Evolutionary conservation across 805 yeast genomes (phyloP).

Genomic region (Wickerhamiella hasegawae): DNA sequence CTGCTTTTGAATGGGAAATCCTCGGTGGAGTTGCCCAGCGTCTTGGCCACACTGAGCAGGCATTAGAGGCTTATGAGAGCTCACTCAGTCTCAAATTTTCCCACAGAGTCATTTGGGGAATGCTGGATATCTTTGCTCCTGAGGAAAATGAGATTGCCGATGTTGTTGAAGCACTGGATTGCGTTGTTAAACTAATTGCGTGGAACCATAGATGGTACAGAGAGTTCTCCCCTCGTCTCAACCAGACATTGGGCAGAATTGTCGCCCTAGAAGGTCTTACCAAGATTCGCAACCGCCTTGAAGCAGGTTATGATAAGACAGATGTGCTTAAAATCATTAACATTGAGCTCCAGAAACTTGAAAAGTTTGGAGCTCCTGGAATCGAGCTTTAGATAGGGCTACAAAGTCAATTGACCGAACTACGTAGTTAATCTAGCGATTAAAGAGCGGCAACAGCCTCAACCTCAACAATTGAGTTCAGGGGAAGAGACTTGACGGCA

Average conservation of each 20-base stretch:
- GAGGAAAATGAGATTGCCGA: slow-evolving; percentile 19
- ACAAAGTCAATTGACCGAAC: background rate
- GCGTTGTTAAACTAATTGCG: slow-evolving; percentile 65
- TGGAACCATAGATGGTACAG: slow-evolving; percentile 98
- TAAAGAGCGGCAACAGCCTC: slow-evolving; percentile 60
- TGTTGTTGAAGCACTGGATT: slow-evolving; percentile 37
- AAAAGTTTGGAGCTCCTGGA: slow-evolving; percentile 14
- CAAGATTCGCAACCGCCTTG: slow-evolving; percentile 36
- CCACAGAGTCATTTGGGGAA: slow-evolving; percentile 58
- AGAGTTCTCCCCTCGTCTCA: slow-evolving; percentile 62
- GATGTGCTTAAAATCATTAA: slow-evolving; percentile 18
- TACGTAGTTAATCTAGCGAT: background rate
- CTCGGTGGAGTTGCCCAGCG: slow-evolving; percentile 76
- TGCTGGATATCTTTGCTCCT: slow-evolving; percentile 46
- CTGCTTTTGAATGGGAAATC: slow-evolving; percentile 83
- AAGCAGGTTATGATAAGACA: slow-evolving; percentile 20
- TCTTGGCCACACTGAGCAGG: slow-evolving; percentile 69
- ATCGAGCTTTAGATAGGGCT: slow-evolving; percentile 10
- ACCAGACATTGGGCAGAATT: slow-evolving; percentile 40
- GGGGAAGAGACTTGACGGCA: slow-evolving; percentile 82
- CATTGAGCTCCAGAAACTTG: slow-evolving; percentile 13
- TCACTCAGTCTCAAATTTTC: slow-evolving; percentile 66
- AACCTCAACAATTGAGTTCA: slow-evolving; percentile 74
- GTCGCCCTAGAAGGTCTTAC: slow-evolving; percentile 65
- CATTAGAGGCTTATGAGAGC: slow-evolving; percentile 63